These are phyloP conservation scores for Emmonsia crescens DNA, from an alignment of 2,329 filamentous ascomycete genomes.

Conservation along the genomic window DNA sequence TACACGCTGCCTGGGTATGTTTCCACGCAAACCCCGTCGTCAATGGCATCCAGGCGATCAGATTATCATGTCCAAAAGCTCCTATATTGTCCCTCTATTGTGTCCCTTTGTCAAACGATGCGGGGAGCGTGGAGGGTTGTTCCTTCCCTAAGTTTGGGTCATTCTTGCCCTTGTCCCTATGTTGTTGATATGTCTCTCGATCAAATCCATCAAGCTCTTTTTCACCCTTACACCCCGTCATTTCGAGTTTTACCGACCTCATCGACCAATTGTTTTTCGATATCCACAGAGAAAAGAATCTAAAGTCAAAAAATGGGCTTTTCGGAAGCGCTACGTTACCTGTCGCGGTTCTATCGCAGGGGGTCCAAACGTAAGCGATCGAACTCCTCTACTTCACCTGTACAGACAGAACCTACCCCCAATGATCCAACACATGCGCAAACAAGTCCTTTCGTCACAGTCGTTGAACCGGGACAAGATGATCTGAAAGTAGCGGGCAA, in stretches of 20 bases:
- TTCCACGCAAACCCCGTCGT: not conserved
- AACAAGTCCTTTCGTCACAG: not conserved
- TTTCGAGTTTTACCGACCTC: not conserved
- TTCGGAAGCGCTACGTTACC: conserved; percentile 9
- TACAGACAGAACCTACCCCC: not conserved
- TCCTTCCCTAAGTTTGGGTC: not conserved
- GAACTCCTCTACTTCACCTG: not conserved
- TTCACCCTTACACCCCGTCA: not conserved
- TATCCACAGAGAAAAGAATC: not conserved
- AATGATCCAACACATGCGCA: not conserved
- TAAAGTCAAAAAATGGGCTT: conserved; percentile 7
- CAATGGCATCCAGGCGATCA: not conserved
- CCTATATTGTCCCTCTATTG: not conserved
- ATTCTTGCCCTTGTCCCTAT: not conserved
- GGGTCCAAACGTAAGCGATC: not conserved
- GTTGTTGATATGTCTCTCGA: not conserved
- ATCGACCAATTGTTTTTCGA: not conserved
- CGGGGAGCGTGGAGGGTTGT: not conserved
- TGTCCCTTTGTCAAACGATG: not conserved
- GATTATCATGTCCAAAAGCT: not conserved
- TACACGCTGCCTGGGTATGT: not conserved
- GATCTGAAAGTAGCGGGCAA: not conserved
- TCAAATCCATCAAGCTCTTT: not conserved
- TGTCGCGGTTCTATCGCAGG: conserved; percentile 12
- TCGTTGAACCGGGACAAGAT: not conserved